These are phyloP conservation scores for Colletotrichum eremochloae DNA, from an alignment of 2,329 filamentous ascomycete species.

Conservation along the genomic window DNA sequence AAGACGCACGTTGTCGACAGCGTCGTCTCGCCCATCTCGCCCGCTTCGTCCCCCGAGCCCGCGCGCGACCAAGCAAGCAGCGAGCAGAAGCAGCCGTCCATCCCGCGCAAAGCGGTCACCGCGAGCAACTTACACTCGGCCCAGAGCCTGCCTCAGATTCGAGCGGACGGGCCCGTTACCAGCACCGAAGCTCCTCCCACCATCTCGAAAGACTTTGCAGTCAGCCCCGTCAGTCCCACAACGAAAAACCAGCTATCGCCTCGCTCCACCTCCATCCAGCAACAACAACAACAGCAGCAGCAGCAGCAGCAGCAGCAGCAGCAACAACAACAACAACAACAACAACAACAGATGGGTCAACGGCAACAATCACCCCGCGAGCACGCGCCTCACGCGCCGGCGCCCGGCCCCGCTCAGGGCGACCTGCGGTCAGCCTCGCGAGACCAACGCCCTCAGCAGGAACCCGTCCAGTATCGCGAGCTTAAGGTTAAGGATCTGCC, in stretches of 20 bases:
- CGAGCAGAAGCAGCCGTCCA: slow-evolving; percentile 41
- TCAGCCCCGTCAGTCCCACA: slow-evolving; percentile 42
- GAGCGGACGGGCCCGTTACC: slow-evolving; percentile 41
- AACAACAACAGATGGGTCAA: slow-evolving; percentile 6
- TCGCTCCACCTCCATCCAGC: slow-evolving; percentile 50
- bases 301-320: not conserved
- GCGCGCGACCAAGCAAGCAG: slow-evolving; percentile 41
- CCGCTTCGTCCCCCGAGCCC: slow-evolving; percentile 59
- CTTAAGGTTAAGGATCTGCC: slow-evolving; percentile 50
- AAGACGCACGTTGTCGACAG: slow-evolving; percentile 53
- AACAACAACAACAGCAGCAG: slow-evolving; percentile 30
- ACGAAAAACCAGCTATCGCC: slow-evolving; percentile 48
- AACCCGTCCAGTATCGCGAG: slow-evolving; percentile 54
- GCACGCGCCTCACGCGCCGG: slow-evolving; percentile 10
- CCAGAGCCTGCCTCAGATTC: slow-evolving; percentile 46
- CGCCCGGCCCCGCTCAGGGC: slow-evolving; percentile 12
- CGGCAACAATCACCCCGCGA: slow-evolving; percentile 22
- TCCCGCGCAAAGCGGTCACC: slow-evolving; percentile 48
- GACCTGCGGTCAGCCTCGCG: slow-evolving; percentile 27
- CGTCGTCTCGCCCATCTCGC: slow-evolving; percentile 59
- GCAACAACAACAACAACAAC: not conserved
- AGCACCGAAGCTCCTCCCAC: slow-evolving; percentile 45
- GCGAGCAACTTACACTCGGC: slow-evolving; percentile 44
- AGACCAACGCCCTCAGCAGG: slow-evolving; percentile 30
- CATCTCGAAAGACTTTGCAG: slow-evolving; percentile 40